Evolutionary conservation across 176 grass and related monocot species (phyloP).

Genomic region (Eragrostis nindensis): DNA sequence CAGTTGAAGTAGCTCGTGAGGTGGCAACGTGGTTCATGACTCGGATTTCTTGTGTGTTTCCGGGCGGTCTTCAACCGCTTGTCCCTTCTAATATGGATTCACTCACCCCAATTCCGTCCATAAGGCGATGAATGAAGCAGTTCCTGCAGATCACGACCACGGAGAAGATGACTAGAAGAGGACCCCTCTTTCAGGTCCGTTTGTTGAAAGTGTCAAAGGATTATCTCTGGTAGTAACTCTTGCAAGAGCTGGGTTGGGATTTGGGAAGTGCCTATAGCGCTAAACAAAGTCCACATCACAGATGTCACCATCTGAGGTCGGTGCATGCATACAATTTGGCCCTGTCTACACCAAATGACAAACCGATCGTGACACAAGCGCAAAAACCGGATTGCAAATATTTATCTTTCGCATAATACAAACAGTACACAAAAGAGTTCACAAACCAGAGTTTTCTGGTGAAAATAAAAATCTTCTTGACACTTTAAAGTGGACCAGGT

Average conservation of each 20-base stretch:
- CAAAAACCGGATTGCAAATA: not conserved
- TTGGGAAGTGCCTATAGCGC: not conserved
- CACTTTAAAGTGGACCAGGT: no score
- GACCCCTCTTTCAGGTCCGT: no score
- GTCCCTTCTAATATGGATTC: constrained; percentile 15
- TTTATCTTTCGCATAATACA: not conserved
- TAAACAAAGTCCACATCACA: constrained; percentile 30
- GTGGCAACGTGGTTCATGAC: constrained; percentile 26
- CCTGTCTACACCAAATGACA: not conserved
- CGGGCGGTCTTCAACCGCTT: not conserved
- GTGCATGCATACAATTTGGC: not conserved
- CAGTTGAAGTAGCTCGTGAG: constrained; percentile 25
- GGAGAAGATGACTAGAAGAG: no score
- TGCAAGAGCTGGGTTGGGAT: not conserved
- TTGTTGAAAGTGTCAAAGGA: no score
- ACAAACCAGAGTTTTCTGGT: not conserved
- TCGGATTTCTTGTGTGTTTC: constrained; percentile 32
- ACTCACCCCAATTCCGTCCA: not conserved
- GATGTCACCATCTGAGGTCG: not conserved
- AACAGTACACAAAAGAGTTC: not conserved
- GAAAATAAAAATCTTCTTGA: not conserved
- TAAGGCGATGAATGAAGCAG: not conserved
- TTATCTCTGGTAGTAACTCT: no score
- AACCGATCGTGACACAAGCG: not conserved
- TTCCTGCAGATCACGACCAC: no score